Evolutionary conservation across 257 asterid genomes (phyloP).

Genomic region (Cynanchum wilfordii): DNA sequence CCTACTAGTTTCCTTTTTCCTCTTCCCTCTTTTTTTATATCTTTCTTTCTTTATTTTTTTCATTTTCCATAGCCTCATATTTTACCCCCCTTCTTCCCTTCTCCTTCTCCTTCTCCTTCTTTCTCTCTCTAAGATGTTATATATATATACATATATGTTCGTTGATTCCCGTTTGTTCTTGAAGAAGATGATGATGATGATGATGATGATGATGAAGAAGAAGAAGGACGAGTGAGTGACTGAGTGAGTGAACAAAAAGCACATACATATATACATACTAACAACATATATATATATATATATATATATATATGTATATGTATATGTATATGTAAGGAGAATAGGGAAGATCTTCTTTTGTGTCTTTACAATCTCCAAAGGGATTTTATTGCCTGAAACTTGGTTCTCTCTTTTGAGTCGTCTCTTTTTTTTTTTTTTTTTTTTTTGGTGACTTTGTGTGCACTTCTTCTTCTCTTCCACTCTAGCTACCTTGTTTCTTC

Average conservation of each 20-base stretch:
- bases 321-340: too few relatives aligned
- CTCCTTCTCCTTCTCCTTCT: conserved; percentile 8
- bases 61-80: not conserved
- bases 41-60: too few relatives aligned
- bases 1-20: too few relatives aligned
- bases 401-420: conserved; percentile 10
- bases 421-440: not conserved
- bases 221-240: not conserved
- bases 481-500: conserved; percentile 6
- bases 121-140: not conserved
- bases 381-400: conserved; percentile 5
- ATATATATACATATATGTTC: not conserved
- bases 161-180: not conserved
- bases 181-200: conserved; percentile 1
- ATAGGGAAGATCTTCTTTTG: conserved; percentile 31
- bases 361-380: conserved; percentile 11
- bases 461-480: not conserved
- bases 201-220: not conserved
- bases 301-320: too few relatives aligned
- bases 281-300: too few relatives aligned
- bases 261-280: too few relatives aligned
- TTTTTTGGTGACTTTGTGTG: conserved; percentile 3
- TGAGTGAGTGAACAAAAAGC: conserved; percentile 1
- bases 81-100: not conserved
- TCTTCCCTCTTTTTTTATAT: too few relatives aligned